phyloP scores from a whole-genome alignment of 1,284 basidiomycete genomes.

The Cystobasidium slooffiae region DNA sequence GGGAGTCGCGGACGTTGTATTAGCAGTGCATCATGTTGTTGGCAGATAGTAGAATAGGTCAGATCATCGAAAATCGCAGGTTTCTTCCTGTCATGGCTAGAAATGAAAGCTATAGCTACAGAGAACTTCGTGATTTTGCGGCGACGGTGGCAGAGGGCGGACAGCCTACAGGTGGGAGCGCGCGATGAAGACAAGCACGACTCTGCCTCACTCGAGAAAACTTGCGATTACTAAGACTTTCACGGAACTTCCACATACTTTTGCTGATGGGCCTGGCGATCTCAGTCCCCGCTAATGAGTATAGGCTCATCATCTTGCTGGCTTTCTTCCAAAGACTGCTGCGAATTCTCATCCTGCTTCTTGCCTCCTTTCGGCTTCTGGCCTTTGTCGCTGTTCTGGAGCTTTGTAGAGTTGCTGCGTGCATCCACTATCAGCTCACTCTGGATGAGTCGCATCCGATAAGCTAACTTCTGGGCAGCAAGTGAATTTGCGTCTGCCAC shows the following conservation, averaged over 20 bases:
- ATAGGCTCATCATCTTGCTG: background rate
- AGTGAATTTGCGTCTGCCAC: constrained; percentile 70
- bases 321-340: background rate
- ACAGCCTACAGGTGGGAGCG: no score
- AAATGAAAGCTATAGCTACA: constrained; percentile 8
- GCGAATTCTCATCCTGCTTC: background rate
- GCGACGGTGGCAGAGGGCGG: no score
- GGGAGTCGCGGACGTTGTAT: background rate
- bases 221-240: no score
- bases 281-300: background rate
- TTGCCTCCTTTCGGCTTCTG: constrained; percentile 8
- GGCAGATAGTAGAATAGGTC: background rate
- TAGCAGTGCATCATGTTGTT: constrained; percentile 7
- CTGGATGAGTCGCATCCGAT: constrained; percentile 59
- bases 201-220: no score
- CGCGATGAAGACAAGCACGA: no score
- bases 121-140: background rate
- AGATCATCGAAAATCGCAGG: background rate
- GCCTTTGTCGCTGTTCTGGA: background rate
- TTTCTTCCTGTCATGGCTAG: no score
- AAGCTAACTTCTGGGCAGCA: constrained; percentile 72
- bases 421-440: constrained; percentile 61
- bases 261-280: no score
- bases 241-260: no score
- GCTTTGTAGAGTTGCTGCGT: constrained; percentile 56